Conservation (phyloP, 2,329 filamentous ascomycete species). For the Nigrospora oryzae region DNA sequence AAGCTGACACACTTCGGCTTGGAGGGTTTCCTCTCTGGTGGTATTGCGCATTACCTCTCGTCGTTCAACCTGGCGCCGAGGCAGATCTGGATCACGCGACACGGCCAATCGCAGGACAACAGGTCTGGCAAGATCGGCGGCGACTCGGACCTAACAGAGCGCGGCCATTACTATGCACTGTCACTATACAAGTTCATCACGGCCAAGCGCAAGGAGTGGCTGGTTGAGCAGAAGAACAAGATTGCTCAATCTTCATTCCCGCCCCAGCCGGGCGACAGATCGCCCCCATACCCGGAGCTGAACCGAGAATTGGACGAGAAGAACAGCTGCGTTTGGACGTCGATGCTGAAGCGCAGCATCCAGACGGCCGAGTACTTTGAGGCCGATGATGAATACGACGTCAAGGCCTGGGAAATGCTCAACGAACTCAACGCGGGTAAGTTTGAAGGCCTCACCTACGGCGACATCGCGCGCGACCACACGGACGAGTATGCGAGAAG, state of each 20-base stretch:
- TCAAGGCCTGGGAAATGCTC: slow-evolving; percentile 96
- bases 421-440: slow-evolving; percentile 90
- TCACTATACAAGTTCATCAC: slow-evolving; percentile 80
- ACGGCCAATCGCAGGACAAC: slow-evolving; percentile 88
- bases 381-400: slow-evolving; percentile 84
- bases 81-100: slow-evolving; percentile 96
- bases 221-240: slow-evolving; percentile 72
- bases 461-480: slow-evolving; percentile 72
- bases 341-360: slow-evolving; percentile 85
- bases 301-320: slow-evolving; percentile 64
- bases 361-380: slow-evolving; percentile 87
- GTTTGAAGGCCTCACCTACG: slow-evolving; percentile 93
- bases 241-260: slow-evolving; percentile 72
- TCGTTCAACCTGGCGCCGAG: slow-evolving; percentile 95
- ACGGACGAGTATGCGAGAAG: slow-evolving; percentile 77
- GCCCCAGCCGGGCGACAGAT: slow-evolving; percentile 84
- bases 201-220: slow-evolving; percentile 71
- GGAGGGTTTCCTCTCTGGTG: slow-evolving; percentile 82
- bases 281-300: slow-evolving; percentile 87
- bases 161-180: slow-evolving; percentile 70
- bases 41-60: slow-evolving; percentile 88
- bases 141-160: slow-evolving; percentile 70
- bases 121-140: slow-evolving; percentile 82
- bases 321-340: slow-evolving; percentile 97
- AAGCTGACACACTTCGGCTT: slow-evolving; percentile 89